phyloP scores from a whole-genome alignment of 331 rosid species.

The Malus hybrid region DNA sequence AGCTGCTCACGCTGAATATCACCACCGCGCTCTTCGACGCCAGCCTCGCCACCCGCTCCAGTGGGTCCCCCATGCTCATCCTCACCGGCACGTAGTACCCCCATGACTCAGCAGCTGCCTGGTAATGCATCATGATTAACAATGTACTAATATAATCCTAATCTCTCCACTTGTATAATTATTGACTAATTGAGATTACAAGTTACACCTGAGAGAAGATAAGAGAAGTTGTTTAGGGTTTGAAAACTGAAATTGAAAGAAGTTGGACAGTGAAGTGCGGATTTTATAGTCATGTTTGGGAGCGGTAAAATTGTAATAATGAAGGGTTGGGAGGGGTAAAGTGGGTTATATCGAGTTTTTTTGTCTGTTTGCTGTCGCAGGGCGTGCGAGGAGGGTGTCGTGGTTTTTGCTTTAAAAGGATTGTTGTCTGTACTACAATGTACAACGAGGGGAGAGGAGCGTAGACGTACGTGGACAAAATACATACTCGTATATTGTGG shows the following conservation, averaged over 20 bases:
- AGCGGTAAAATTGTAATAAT: constrained; percentile 6
- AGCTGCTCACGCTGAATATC: constrained; percentile 78
- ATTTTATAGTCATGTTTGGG: neutral
- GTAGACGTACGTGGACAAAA: constrained; percentile 3
- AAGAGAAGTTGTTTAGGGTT: neutral
- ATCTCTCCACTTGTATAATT: neutral
- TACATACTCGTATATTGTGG: neutral
- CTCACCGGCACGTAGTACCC: constrained; percentile 35
- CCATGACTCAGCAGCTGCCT: constrained; percentile 52
- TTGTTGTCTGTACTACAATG: constrained; percentile 29
- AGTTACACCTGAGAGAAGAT: neutral
- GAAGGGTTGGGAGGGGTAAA: neutral
- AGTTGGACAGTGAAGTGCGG: neutral
- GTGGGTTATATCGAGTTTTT: neutral
- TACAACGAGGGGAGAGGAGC: neutral
- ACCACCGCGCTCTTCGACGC: constrained; percentile 95
- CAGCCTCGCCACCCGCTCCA: constrained; percentile 61
- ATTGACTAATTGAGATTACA: neutral
- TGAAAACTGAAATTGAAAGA: neutral
- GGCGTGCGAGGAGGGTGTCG: constrained; percentile 42
- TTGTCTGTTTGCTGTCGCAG: constrained; percentile 59
- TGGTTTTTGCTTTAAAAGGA: constrained; percentile 28
- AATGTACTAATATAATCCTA: neutral
- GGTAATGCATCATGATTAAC: constrained; percentile 36
- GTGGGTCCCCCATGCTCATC: constrained; percentile 41